Evolutionary conservation across 129 eudicot genomes (phyloP), one percentile per base, ranked within the genome.

Genomic region (Dittrichia graveolens): DNA sequence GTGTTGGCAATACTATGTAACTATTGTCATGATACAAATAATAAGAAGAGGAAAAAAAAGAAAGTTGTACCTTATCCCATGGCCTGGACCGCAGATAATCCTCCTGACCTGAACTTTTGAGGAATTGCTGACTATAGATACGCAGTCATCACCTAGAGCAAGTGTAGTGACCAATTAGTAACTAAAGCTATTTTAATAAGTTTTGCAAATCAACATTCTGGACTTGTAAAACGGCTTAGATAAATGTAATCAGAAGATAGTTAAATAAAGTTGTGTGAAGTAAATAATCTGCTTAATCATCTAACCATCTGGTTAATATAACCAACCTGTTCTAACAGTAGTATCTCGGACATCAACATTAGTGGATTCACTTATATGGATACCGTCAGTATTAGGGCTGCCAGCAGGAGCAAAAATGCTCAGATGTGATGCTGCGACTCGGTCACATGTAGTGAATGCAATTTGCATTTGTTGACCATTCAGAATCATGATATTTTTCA

Each of bases 331-430:
- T 63, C 81, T 64, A 60, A 91, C 78, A 48, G 64, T 42, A 68
- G 75, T 71, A 69, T 88, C 74, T 79, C 80, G 75, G 67, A 91
- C 75, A 75, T 79, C 70, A 35, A 91, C 92, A 31, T 65, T 73
- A 46, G 83, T 83, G 37, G 95, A 87, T 13, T 82, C 81, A 80
- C 91, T 91, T 77, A 91, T 91, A 79, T 91, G 97, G 73, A 91
- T 78, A 18, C 95, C 95, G 68, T 91, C 95, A 5, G 95, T 88
- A 76, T 91, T 91, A 56, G 95, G 97, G 85, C 97, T 91, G 43
- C 66, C 37, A 38, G 62, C 83, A 19, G 97, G 97, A 65, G 97
- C 88, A 47, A 69, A 46, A 58, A 91, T 81, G 3, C 57, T 80
- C 73, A 91, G 8, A 68, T 55, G 59, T 34, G 92, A 85, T 59